A percentile compares a stretch with the other conserved stretches of the same genome.
phyloP scores from a whole-genome alignment of 306 rosid genomes.

The Vigna trinervia region DNA sequence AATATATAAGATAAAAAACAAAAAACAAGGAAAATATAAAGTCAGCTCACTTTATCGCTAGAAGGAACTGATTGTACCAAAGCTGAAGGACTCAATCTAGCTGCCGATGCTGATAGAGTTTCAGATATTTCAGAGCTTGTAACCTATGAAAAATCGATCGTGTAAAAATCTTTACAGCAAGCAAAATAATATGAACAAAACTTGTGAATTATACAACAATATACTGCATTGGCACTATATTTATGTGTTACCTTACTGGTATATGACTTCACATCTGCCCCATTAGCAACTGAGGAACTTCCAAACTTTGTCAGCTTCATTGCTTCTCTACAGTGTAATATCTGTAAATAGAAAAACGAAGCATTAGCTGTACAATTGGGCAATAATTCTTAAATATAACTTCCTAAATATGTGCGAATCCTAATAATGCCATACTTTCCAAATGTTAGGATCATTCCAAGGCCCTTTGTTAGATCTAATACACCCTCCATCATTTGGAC shows the following conservation, averaged over 20 bases:
- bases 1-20: not conserved
- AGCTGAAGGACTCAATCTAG: conserved; percentile 55
- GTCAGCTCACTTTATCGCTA: conserved; percentile 60
- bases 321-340: conserved; percentile 69
- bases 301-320: conserved; percentile 51
- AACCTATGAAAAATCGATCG: conserved; percentile 56
- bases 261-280: conserved; percentile 55
- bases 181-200: conserved; percentile 38
- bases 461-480: conserved; percentile 93
- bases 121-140: conserved; percentile 55
- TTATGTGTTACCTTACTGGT: conserved; percentile 60
- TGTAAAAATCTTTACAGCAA: conserved; percentile 17
- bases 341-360: conserved; percentile 59
- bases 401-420: conserved; percentile 31
- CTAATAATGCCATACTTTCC: conserved; percentile 67
- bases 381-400: conserved; percentile 18
- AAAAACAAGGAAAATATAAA: conserved; percentile 28
- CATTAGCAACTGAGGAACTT: conserved; percentile 49
- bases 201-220: conserved; percentile 37
- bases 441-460: conserved; percentile 86
- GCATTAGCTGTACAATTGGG: conserved; percentile 39
- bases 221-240: conserved; percentile 29
- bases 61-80: conserved; percentile 50
- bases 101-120: conserved; percentile 58
- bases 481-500: conserved; percentile 90